A percentile compares a stretch with the other conserved stretches of the same genome.
phyloP scores from a whole-genome alignment of 768 basidiomycete species.

The Hirschioporus abietinus region DNA sequence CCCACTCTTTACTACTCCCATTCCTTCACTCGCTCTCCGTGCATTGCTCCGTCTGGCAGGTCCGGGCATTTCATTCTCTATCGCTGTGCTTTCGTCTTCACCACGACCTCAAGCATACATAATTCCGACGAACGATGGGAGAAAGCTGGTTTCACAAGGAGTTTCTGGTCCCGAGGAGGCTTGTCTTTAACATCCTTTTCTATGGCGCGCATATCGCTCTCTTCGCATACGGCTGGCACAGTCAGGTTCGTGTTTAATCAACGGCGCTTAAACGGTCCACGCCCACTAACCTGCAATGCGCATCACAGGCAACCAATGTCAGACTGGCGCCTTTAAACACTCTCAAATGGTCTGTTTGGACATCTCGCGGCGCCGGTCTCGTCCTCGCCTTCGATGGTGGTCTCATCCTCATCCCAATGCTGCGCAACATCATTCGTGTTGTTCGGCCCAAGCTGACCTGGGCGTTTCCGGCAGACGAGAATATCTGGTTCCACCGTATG shows the following conservation, averaged over 20 bases:
- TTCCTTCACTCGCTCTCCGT: constrained; percentile 12
- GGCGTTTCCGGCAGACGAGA: constrained; percentile 90
- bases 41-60: constrained; percentile 39
- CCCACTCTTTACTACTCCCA: constrained; percentile 21
- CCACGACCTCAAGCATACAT: constrained; percentile 1
- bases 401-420: constrained; percentile 82
- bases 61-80: constrained; percentile 35
- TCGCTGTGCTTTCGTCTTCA: constrained; percentile 16
- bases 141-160: constrained; percentile 72
- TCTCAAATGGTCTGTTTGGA: constrained; percentile 84
- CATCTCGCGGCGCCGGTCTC: constrained; percentile 86
- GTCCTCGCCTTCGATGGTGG: constrained; percentile 84
- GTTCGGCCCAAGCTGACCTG: constrained; percentile 77
- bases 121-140: constrained; percentile 39
- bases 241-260: constrained; percentile 48
- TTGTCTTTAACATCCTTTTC: constrained; percentile 72
- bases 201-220: constrained; percentile 70
- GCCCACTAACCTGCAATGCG: not conserved
- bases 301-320: constrained; percentile 47
- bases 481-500: constrained; percentile 93
- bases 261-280: constrained; percentile 8
- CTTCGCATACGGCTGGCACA: constrained; percentile 87
- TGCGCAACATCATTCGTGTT: constrained; percentile 82
- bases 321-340: constrained; percentile 71
- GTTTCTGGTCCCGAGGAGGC: constrained; percentile 55